Base-by-base conservation (phyloP, 1,284 basidiomycete species). In the Pterulicium gracile region DNA sequence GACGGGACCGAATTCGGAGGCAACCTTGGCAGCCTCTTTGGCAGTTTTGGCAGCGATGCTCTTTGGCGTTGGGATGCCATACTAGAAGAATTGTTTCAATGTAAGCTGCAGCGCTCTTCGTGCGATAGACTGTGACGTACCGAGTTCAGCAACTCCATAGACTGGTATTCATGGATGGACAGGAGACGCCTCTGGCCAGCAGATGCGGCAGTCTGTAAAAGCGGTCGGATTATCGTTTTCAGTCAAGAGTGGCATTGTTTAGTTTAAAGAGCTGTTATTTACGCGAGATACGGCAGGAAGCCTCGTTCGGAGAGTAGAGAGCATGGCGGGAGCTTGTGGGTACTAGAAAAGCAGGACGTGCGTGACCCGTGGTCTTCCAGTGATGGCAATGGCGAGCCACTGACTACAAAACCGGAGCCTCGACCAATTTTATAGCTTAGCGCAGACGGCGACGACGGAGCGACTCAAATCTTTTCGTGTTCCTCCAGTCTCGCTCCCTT, bases 101-200 rank as follows among this genome's bases (percentile, higher is more conserved):
- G 40, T n/a, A 39, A 34, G 45, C 10, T 34, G 27, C 10, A 5
- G 42, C 43, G 19, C 15, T 45, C 22, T 41, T 12, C 43, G 47
- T 34, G 14, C 15, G 44, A 45, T 22, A 34, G 15, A 24, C 23
- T 47, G 45, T 19, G 19, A 66, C 73, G 55, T 56, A 94, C 93
- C 55, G 88, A 83, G 72, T 97, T 97, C 58, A 98, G 79, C 43
- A 98, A 75, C 57, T 86, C 82, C 66, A 98, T 88, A 46, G 93
- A 96, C 64, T 98, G 92, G 71, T 98, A 92, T 72, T 99, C 95
- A 70, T 99, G 95, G 61, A 99, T 95, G 42, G 92, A 96, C 58
- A 98, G 80, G 68, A 86, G 88, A 57, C 95, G 89, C 71, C 76
- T 89, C 77, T 95, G 92, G 62, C 81, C 76, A 58, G 77, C 77